Conservation (phyloP, 768 basidiomycete genomes). For the Termitomyces sp. region DNA sequence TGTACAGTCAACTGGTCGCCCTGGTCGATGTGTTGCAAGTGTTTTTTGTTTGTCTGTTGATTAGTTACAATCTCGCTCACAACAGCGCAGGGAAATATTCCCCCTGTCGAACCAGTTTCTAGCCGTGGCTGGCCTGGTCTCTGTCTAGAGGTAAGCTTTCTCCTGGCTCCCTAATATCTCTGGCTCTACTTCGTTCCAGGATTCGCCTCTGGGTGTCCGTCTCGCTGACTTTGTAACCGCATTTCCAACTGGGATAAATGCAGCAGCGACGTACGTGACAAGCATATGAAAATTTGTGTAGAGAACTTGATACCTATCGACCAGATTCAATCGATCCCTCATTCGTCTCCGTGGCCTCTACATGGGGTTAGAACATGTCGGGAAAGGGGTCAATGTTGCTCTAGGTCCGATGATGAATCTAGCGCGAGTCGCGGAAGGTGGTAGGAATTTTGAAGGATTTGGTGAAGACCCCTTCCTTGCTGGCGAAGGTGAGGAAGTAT, state of each 20-base stretch:
- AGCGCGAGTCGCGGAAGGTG: constrained; percentile 57
- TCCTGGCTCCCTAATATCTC: background rate
- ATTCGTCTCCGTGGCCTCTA: constrained; percentile 62
- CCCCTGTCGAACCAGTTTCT: constrained; percentile 24
- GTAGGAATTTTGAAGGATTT: constrained; percentile 81
- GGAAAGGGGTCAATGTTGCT: constrained; percentile 72
- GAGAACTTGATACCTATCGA: background rate
- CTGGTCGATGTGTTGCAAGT: constrained; percentile 43
- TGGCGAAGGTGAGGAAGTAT: constrained; percentile 39
- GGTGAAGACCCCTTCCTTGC: constrained; percentile 73
- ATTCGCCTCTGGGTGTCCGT: constrained; percentile 60
- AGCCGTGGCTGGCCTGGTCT: constrained; percentile 41
- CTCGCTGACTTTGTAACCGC: constrained; percentile 52
- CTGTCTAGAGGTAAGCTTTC: constrained; percentile 40
- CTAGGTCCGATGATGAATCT: constrained; percentile 72
- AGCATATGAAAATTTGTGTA: background rate
- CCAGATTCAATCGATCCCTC: constrained; percentile 40
- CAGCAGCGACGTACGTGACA: constrained; percentile 54
- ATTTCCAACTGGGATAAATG: constrained; percentile 65
- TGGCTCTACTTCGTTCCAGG: constrained; percentile 3
- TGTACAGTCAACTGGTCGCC: constrained; percentile 31
- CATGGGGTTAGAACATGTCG: constrained; percentile 71
- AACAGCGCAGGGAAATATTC: constrained; percentile 35
- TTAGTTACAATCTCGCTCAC: background rate
- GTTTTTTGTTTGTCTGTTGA: background rate